Conservation (phyloP, 2,329 filamentous ascomycete genomes). For the Onygenales sp. region DNA sequence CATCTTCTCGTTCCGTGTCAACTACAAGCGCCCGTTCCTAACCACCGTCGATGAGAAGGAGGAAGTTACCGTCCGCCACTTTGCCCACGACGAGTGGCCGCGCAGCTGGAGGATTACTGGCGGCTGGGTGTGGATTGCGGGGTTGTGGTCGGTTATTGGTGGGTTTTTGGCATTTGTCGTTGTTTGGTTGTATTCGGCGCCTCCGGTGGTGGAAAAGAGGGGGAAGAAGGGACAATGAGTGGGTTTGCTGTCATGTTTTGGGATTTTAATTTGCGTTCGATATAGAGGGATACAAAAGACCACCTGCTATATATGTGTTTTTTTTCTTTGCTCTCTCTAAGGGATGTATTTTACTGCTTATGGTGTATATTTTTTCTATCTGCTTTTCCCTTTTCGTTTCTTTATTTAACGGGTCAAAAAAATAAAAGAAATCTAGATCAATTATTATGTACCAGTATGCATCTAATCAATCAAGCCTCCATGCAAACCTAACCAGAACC, state of each 20-base stretch:
- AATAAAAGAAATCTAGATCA: background rate
- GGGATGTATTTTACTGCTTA: background rate
- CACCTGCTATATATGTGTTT: background rate
- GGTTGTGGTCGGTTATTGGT: constrained; percentile 70
- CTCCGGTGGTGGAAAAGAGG: constrained; percentile 20
- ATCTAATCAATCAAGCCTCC: too few relatives aligned
- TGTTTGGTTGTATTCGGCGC: constrained; percentile 75
- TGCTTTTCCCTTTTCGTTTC: background rate
- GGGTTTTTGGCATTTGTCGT: constrained; percentile 81
- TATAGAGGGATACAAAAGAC: background rate
- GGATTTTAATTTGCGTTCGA: background rate
- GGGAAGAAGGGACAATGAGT: constrained; percentile 9
- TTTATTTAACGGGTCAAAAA: background rate
- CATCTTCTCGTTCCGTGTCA: constrained; percentile 96
- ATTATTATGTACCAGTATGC: too few relatives aligned
- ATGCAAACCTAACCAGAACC: too few relatives aligned
- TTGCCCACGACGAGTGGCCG: constrained; percentile 94
- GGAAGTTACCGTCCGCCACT: constrained; percentile 89
- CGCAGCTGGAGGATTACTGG: constrained; percentile 81
- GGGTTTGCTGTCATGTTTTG: background rate
- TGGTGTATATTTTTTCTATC: background rate
- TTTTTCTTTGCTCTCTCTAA: background rate
- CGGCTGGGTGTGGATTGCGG: constrained; percentile 90
- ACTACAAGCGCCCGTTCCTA: constrained; percentile 92
- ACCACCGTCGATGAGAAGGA: constrained; percentile 87